phyloP scores from a whole-genome alignment of 2,329 filamentous ascomycete species.

The Sordariomycetes sp. region DNA sequence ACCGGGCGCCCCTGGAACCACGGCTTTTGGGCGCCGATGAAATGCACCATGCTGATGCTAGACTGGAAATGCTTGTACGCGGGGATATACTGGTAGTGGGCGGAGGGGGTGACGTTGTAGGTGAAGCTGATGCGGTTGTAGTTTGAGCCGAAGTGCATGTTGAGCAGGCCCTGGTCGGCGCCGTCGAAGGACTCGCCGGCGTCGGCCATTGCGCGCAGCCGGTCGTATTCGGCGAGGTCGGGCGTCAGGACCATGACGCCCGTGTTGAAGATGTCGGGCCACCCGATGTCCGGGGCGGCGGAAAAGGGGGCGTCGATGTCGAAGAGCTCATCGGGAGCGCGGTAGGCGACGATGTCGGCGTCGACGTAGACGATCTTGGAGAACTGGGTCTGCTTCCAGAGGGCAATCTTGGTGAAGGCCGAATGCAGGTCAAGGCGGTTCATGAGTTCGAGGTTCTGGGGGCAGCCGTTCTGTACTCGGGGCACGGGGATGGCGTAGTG shows the following conservation, averaged over 20 bases:
- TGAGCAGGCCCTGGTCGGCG: slow-evolving; percentile 88
- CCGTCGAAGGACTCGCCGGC: slow-evolving; percentile 90
- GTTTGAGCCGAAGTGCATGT: slow-evolving; percentile 77
- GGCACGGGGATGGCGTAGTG: slow-evolving; percentile 80
- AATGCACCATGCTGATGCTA: slow-evolving; percentile 82
- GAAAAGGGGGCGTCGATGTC: slow-evolving; percentile 44
- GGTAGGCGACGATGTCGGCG: slow-evolving; percentile 80
- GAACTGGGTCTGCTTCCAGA: slow-evolving; percentile 88
- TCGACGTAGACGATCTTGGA: slow-evolving; percentile 90
- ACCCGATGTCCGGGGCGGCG: slow-evolving; percentile 86
- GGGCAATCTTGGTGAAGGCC: slow-evolving; percentile 89
- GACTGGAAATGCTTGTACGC: slow-evolving; percentile 89
- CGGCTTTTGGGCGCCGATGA: slow-evolving; percentile 84
- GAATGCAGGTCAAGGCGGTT: slow-evolving; percentile 79
- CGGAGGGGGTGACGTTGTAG: slow-evolving; percentile 95
- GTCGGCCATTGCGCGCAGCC: slow-evolving; percentile 70
- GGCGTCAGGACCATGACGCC: slow-evolving; percentile 88
- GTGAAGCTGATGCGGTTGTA: slow-evolving; percentile 86
- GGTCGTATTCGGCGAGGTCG: slow-evolving; percentile 77
- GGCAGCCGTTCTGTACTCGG: slow-evolving; percentile 61
- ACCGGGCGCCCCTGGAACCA: slow-evolving; percentile 57
- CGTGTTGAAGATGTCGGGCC: slow-evolving; percentile 98
- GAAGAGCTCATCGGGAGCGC: slow-evolving; percentile 89
- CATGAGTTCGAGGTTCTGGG: slow-evolving; percentile 83
- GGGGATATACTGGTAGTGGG: slow-evolving; percentile 93